A percentile compares a stretch with the other conserved stretches of the same genome.
phyloP scores from a whole-genome alignment of 176 grass and related monocot species.

The Oryza coarctata region DNA sequence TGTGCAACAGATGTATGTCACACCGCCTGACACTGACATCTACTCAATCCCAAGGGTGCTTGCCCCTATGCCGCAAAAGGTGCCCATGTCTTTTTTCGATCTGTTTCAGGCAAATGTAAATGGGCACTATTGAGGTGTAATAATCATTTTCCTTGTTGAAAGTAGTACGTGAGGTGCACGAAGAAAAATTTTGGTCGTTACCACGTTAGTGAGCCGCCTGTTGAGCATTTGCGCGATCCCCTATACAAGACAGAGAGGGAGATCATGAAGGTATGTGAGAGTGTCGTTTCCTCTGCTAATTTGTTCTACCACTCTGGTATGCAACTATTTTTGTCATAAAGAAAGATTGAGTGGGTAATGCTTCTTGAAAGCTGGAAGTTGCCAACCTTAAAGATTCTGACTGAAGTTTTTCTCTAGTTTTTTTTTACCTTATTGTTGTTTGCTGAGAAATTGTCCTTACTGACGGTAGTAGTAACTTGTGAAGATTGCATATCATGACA shows the following conservation, averaged over 20 bases:
- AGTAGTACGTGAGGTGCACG: conserved; percentile 61
- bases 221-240: conserved; percentile 63
- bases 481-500: background rate
- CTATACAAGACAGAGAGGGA: conserved; percentile 74
- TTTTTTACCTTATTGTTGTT: background rate
- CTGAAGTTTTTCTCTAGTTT: background rate
- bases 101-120: background rate
- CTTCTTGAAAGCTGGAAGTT: background rate
- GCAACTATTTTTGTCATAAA: background rate
- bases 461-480: background rate
- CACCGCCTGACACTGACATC: conserved; percentile 74
- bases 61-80: conserved; percentile 80
- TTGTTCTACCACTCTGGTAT: background rate
- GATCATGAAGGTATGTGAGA: conserved; percentile 70
- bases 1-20: conserved; percentile 84
- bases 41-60: conserved; percentile 91
- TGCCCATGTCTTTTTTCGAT: conserved; percentile 8
- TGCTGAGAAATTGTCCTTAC: background rate
- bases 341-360: background rate
- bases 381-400: background rate
- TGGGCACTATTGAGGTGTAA: background rate
- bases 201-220: conserved; percentile 78
- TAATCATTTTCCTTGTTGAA: conserved; percentile 28
- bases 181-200: conserved; percentile 68
- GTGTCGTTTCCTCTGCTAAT: background rate